A percentile compares a stretch with the other conserved stretches of the same genome.
Evolutionary conservation across 805 yeast species (phyloP).

Genomic region (Wickerhamiella lipophila): DNA sequence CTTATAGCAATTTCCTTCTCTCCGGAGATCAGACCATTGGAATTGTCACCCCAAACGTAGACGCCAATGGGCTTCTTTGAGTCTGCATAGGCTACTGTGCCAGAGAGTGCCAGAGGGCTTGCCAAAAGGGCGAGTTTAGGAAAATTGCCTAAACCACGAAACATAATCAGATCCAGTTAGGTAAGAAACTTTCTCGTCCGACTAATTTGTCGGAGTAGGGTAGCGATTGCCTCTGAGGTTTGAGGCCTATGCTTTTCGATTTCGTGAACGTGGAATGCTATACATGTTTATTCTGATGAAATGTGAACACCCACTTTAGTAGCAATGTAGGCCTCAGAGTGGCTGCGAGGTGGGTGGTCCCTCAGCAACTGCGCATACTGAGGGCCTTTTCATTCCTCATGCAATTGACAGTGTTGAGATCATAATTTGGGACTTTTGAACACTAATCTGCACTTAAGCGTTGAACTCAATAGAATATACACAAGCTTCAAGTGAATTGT

Average conservation of each 20-base stretch:
- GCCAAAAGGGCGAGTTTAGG: not conserved
- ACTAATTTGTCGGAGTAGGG: not conserved
- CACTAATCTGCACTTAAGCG: no score
- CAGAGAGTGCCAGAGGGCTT: constrained; percentile 3
- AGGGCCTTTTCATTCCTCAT: not conserved
- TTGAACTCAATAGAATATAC: no score
- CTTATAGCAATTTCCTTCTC: constrained; percentile 28
- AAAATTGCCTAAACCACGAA: not conserved
- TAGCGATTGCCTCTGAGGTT: not conserved
- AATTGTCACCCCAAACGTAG: constrained; percentile 51
- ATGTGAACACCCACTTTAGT: no score
- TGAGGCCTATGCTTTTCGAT: no score
- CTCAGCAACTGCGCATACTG: not conserved
- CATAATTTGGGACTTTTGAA: not conserved
- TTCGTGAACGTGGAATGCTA: no score
- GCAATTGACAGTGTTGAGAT: not conserved
- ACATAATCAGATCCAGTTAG: not conserved
- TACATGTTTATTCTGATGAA: no score
- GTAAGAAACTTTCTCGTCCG: not conserved
- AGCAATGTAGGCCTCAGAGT: no score
- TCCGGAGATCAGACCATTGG: constrained; percentile 28
- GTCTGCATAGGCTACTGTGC: constrained; percentile 13
- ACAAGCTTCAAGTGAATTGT: no score
- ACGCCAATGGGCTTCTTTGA: constrained; percentile 33
- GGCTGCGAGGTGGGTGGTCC: not conserved